Evolutionary conservation across 495 filamentous ascomycete species (phyloP).

Genomic region (Penicillium roqueforti): DNA sequence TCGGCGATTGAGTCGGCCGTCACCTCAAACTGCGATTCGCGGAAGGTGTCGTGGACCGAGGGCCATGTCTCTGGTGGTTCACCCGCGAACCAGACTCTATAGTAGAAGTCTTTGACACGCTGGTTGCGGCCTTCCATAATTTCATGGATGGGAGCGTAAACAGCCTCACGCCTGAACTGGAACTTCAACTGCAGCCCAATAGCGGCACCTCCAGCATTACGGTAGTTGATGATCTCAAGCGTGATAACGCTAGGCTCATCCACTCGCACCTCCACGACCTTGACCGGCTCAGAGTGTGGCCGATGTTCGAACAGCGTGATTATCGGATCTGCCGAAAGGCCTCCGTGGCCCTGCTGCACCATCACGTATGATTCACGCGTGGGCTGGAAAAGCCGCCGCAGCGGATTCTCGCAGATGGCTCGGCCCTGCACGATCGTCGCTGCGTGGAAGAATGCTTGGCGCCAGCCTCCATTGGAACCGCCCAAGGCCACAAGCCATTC

Average conservation of each 20-base stretch:
- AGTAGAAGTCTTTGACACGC: slow-evolving; percentile 97
- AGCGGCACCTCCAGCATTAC: slow-evolving; percentile 72
- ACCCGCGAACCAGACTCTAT: slow-evolving; percentile 89
- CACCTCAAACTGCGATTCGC: slow-evolving; percentile 77
- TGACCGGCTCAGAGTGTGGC: slow-evolving; percentile 49
- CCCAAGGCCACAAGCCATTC: slow-evolving; percentile 81
- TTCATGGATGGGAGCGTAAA: slow-evolving; percentile 91
- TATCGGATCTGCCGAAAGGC: slow-evolving; percentile 79
- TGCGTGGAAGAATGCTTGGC: slow-evolving; percentile 84
- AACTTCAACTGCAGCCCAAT: slow-evolving; percentile 78
- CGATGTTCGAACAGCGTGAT: no score
- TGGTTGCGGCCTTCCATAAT: slow-evolving; percentile 92
- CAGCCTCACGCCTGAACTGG: slow-evolving; percentile 86
- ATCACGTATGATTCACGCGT: slow-evolving; percentile 47
- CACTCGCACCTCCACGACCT: slow-evolving; percentile 78
- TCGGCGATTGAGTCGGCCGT: slow-evolving; percentile 90
- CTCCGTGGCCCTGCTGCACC: slow-evolving; percentile 38
- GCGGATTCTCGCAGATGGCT: slow-evolving; percentile 93
- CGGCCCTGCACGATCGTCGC: slow-evolving; percentile 92
- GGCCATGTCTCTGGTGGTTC: slow-evolving; percentile 77
- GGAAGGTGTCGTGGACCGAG: slow-evolving; percentile 76
- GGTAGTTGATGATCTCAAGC: slow-evolving; percentile 81
- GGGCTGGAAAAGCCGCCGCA: slow-evolving; percentile 59
- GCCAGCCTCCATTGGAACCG: slow-evolving; percentile 79
- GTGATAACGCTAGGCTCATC: slow-evolving; percentile 70